Conservation (phyloP, 805 yeast species). For the Candida sakaeoensis region DNA sequence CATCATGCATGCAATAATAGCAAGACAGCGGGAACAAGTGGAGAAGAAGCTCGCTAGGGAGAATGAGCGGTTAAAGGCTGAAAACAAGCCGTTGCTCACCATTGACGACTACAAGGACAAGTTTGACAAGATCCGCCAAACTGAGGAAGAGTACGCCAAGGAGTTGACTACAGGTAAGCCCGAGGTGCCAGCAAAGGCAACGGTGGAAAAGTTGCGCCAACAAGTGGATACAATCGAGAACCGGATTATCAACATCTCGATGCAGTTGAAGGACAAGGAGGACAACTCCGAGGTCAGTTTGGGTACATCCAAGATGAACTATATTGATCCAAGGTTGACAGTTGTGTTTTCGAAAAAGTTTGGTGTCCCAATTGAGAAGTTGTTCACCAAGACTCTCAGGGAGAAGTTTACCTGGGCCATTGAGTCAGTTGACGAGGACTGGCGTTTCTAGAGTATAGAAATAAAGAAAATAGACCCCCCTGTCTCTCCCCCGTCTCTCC, state of each 20-base stretch:
- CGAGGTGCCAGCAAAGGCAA: conserved; percentile 45
- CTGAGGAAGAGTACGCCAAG: conserved; percentile 45
- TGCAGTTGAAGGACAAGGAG: conserved; percentile 86
- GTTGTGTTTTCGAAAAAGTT: conserved; percentile 85
- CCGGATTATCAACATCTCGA: conserved; percentile 61
- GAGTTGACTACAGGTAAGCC: conserved; percentile 61
- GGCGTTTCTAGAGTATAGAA: conserved; percentile 61
- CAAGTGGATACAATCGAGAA: conserved; percentile 72
- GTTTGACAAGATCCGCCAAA: conserved; percentile 51
- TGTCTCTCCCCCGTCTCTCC: too few relatives aligned
- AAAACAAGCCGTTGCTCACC: conserved; percentile 50
- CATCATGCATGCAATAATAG: conserved; percentile 58
- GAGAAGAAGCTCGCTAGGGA: conserved; percentile 69
- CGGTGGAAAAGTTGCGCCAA: conserved; percentile 66
- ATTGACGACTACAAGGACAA: conserved; percentile 57
- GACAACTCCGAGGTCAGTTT: conserved; percentile 91
- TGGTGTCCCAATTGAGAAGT: conserved; percentile 86
- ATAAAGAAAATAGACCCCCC: too few relatives aligned
- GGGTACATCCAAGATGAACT: conserved; percentile 90
- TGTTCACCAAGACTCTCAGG: conserved; percentile 85
- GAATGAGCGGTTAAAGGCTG: conserved; percentile 65
- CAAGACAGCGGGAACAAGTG: conserved; percentile 61
- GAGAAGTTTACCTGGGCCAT: conserved; percentile 97
- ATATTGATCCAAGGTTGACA: conserved; percentile 89
- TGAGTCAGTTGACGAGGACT: conserved; percentile 80